Conservation (phyloP, 2,329 filamentous ascomycete genomes). For the Xylogone sp. region DNA sequence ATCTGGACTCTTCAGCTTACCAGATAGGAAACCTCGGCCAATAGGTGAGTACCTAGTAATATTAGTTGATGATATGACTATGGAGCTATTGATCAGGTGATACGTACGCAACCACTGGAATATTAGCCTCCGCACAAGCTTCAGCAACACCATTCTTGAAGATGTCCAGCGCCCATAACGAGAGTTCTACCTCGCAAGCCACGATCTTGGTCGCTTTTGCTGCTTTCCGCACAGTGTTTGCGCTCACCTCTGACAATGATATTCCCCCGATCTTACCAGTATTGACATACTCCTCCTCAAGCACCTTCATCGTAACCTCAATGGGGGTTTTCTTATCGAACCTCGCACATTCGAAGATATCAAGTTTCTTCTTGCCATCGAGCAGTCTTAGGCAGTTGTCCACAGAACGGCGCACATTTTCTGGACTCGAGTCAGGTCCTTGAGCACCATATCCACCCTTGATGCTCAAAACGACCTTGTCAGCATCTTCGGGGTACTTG, state of each 20-base stretch:
- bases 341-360: slow-evolving; percentile 50
- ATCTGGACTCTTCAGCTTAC: slow-evolving; percentile 42
- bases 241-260: slow-evolving; percentile 39
- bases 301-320: slow-evolving; percentile 30
- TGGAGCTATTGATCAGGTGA: not conserved
- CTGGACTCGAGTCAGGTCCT: slow-evolving; percentile 47
- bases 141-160: slow-evolving; percentile 34
- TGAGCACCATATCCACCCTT: slow-evolving; percentile 49
- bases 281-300: slow-evolving; percentile 33
- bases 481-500: slow-evolving; percentile 57
- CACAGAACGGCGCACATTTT: slow-evolving; percentile 52
- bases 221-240: slow-evolving; percentile 36
- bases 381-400: slow-evolving; percentile 52
- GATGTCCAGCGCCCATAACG: slow-evolving; percentile 34
- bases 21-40: slow-evolving; percentile 56
- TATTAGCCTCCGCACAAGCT: slow-evolving; percentile 58
- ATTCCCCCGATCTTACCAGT: slow-evolving; percentile 41
- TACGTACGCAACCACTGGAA: slow-evolving; percentile 59
- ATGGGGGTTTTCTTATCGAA: slow-evolving; percentile 42
- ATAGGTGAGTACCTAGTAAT: slow-evolving; percentile 59
- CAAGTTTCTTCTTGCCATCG: slow-evolving; percentile 44
- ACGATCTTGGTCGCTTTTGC: slow-evolving; percentile 35
- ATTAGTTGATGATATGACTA: slow-evolving; percentile 8
- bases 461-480: slow-evolving; percentile 56
- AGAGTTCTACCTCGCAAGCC: slow-evolving; percentile 45